Base-by-base conservation (phyloP, 768 basidiomycete species). In the Terana coerulea region DNA sequence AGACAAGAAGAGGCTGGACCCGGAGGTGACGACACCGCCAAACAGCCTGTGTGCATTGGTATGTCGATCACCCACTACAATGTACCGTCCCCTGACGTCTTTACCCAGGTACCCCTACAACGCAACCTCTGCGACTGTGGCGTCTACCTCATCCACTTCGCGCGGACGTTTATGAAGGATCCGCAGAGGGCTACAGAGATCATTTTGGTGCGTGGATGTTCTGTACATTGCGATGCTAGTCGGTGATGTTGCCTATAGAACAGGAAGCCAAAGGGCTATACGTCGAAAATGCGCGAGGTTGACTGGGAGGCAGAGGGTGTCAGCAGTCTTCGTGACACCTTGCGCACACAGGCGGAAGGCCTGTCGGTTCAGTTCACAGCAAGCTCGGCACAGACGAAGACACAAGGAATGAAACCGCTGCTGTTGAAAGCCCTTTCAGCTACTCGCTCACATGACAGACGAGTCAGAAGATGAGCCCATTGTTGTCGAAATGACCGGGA, bases 81-180 rank as follows among this genome's bases (percentile, higher is more conserved):
- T 34, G 9, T 26, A 3, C 12, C n/a, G 3, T 5, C 3, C 41
- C 21, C 44, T 39, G 25, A 48, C 22, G 6, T 5, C 29, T 24
- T 34, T 30, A 17, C 14, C 8, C 35, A 95, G 91, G 91, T 94
- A 3, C 95, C 95, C 3, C 72, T 74, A 21, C 97, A 99, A 63
- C 81, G 83, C 14, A 98, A 98, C 63, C 89, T 75, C 56, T 90
- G 85, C 61, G 95, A 98, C 66, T 99, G 97, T 59, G 97, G 97
- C 5, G 65, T 97, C 25, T 99, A 91, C 66, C 75, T 98, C 11
- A 72, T 98, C 10, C 93, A 98, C 62, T 91, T 91, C 45, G 88
- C 85, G 7, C 73, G 83, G 59, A 81, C 79, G 0, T 90, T 98
- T 62, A 79, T 97, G 67, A 69, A 63, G 7, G 69, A 86, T 47